Conservation (phyloP, 139 green algal genomes). For the Closterium sp. region DNA sequence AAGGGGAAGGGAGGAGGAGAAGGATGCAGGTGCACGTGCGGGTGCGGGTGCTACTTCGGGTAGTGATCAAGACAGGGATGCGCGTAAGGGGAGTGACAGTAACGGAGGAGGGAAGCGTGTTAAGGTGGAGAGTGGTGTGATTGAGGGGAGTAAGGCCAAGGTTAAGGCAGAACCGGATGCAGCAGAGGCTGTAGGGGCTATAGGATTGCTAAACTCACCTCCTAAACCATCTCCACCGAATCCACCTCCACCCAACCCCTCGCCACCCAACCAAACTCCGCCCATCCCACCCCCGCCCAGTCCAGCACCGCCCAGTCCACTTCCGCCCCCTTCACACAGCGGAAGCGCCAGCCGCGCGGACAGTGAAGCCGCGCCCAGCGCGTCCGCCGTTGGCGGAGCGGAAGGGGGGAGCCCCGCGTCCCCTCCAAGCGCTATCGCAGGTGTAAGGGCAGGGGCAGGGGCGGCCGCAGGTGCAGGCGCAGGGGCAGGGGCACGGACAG, state of each 20-base stretch:
- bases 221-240: too few relatives aligned
- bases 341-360: background rate
- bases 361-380: background rate
- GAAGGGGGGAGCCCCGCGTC: background rate
- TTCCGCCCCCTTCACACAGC: background rate
- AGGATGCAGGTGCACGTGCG: background rate
- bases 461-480: too few relatives aligned
- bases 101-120: background rate
- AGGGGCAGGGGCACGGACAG: too few relatives aligned
- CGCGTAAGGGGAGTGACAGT: background rate
- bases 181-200: background rate
- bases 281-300: too few relatives aligned
- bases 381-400: background rate
- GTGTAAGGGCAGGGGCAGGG: too few relatives aligned
- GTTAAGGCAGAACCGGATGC: background rate
- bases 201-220: background rate
- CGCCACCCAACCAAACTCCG: too few relatives aligned
- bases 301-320: background rate
- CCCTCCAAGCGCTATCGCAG: background rate
- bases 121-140: background rate
- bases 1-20: background rate
- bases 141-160: background rate
- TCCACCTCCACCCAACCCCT: too few relatives aligned
- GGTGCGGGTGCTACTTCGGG: background rate
- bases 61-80: background rate